Conservation (phyloP, 2,329 filamentous ascomycete genomes). For the Colletotrichum viniferum region DNA sequence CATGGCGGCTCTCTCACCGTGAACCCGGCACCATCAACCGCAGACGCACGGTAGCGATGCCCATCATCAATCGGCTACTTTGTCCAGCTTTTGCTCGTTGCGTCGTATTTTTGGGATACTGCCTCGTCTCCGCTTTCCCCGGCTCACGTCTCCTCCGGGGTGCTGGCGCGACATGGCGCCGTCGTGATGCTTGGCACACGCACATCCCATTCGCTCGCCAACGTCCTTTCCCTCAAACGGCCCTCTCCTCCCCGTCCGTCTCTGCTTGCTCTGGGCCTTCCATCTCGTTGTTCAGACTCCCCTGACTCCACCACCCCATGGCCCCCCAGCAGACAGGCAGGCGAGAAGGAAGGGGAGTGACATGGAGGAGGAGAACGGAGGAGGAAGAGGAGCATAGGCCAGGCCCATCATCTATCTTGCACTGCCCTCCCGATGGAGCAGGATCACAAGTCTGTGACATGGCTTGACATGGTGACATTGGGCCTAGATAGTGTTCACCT, state of each 20-base stretch:
- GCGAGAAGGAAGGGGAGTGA: neutral
- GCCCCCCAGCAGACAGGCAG: neutral
- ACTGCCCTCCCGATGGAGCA: conserved; percentile 15
- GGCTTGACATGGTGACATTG: conserved; percentile 9
- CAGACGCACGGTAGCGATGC: conserved; percentile 5
- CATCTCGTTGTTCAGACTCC: neutral
- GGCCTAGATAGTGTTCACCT: conserved; percentile 6
- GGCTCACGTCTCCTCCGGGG: conserved; percentile 12
- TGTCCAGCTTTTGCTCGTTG: neutral
- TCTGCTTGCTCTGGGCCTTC: neutral
- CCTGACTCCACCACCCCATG: neutral
- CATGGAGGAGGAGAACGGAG: neutral
- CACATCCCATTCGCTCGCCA: neutral
- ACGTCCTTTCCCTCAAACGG: neutral
- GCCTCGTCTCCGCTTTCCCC: conserved; percentile 2
- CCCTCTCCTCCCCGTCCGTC: neutral
- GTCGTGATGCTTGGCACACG: conserved; percentile 14
- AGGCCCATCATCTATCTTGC: neutral
- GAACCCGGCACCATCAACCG: conserved; percentile 6
- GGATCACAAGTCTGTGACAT: conserved; percentile 14
- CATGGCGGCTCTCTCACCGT: neutral
- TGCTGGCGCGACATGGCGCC: conserved; percentile 15
- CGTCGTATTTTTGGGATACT: conserved; percentile 6
- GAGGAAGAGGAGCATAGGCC: neutral
- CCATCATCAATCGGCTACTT: conserved; percentile 10